Base-by-base conservation (phyloP, 306 rosid genomes). In the Vigna radiata region DNA sequence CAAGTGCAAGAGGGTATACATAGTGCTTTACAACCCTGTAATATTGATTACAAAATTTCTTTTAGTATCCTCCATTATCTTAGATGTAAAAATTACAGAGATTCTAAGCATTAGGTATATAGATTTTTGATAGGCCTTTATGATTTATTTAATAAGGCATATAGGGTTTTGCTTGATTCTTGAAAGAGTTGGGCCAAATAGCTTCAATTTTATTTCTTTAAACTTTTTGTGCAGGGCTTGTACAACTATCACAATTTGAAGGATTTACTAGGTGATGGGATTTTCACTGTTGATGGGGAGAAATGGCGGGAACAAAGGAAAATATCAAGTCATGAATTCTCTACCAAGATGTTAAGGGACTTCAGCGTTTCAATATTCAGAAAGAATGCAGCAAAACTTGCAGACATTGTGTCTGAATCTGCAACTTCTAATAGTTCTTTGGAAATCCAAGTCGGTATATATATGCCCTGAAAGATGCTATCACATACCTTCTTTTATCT, bases 201-300 rank as follows among this genome's bases (percentile, higher is more conserved):
- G 27, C 37, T 60, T 59, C n/a, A 65, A n/a, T 61, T 82, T 76
- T 64, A 14, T 41, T 79, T 39, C 44, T 29, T 4, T 13, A 67
- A 68, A 41, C 29, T n/a, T 72, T 21, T 58, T 71, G 71, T 73
- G 73, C 75, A 92, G 97, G 97, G 97, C 9, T 67, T 72, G 58
- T 76, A 88, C 80, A 90, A 87, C 81, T 84, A 89, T 76, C 43
- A 77, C 29, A 84, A 83, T 68, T 87, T 94, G 73, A 90, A 72
- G 85, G 97, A 91, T 85, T 89, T 94, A 70, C 89, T 94, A 8
- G 98, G 98, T 55, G 91, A 91, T 79, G 98, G 96, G 18, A 94
- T 94, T 83, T 94, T 94, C 55, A 17, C 90, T 0, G 96, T 92
- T 25, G 97, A 92, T 77, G 97, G 97, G 10, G 89, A 90, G 43